Base-by-base conservation (phyloP, 768 basidiomycete species). In the Leccinum disarticulatum region DNA sequence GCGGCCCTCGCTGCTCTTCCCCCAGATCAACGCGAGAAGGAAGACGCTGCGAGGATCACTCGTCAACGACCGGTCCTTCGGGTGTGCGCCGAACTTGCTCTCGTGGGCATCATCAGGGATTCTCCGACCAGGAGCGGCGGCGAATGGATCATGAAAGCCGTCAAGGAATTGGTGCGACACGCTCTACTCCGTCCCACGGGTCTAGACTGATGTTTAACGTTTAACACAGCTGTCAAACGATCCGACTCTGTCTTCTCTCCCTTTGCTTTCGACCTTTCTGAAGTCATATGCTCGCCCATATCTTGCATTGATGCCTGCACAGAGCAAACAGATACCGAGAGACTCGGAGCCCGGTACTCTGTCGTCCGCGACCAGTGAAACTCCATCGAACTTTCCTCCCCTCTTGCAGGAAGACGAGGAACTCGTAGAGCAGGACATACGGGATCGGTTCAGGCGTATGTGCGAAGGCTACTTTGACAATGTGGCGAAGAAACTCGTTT, bases 401-500 rank as follows among this genome's bases (percentile, higher is more conserved):
- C 61, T 80, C 25, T 55, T 70, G 1, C 75, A 76, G 8, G 86
- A 88, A 73, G 81, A 81, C 43, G 83, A 90, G 30, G 92, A 91
- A 66, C 78, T 97, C 6, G 85, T 98, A 6, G 90, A 95, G 63
- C 84, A 84, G 63, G 94, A 95, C 49, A 85, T 90, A 47, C 87
- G 93, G 19, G 91, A 92, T 64, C 85, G 92, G 43, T 93, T 98
- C 77, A 90, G 88, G 75, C 87, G 89, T 62, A 90, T 96, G 87
- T 94, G 95, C 66, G 90, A 94, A 73, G 87, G 87, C 0, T 98
- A 98, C 73, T 97, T 95, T 67, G 93, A 95, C 11, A 90, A 77
- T 57, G 93, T 98, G 1, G 84, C 88, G 67, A 97, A 94, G 79
- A 95, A 96, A 69, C 81, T 98, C 13, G 82, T 93, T 47, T 88